Percentiles rank a stretch among this genome's conserved stretches.
These are phyloP conservation scores for Persicaria tinctoria DNA, from an alignment of 148 eudicot genomes.

Conservation along the genomic window DNA sequence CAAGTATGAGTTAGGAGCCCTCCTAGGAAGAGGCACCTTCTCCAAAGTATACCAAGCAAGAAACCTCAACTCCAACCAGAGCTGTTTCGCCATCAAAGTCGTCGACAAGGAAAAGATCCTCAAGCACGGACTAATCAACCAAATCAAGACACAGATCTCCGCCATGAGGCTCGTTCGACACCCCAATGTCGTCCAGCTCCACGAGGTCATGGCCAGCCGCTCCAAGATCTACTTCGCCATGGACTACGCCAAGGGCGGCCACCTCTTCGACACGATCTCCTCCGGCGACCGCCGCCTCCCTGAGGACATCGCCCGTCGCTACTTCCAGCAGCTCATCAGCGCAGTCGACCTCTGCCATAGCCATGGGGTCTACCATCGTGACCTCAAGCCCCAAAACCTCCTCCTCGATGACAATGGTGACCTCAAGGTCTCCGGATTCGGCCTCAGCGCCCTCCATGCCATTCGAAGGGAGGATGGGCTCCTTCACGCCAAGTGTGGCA, in stretches of 20 bases:
- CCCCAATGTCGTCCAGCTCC: slow-evolving; percentile 49
- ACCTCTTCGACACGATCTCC: slow-evolving; percentile 56
- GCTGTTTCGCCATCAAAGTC: slow-evolving; percentile 47
- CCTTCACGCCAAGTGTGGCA: slow-evolving; percentile 76
- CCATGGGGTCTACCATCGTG: slow-evolving; percentile 77
- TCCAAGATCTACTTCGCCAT: slow-evolving; percentile 70
- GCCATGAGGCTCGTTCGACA: slow-evolving; percentile 65
- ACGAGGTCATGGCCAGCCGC: slow-evolving; percentile 82
- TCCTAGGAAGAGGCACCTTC: slow-evolving; percentile 71
- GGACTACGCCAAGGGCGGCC: slow-evolving; percentile 78
- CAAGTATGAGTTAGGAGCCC: slow-evolving; percentile 53
- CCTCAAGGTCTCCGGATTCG: slow-evolving; percentile 67
- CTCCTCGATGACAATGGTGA: slow-evolving; percentile 52
- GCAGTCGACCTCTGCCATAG: slow-evolving; percentile 86
- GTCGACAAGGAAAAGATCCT: slow-evolving; percentile 59
- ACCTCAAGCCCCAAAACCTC: slow-evolving; percentile 72
- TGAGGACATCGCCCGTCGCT: slow-evolving; percentile 49
- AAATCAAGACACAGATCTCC: slow-evolving; percentile 70
- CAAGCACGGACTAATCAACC: slow-evolving; percentile 51
- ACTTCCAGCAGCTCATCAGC: slow-evolving; percentile 63
- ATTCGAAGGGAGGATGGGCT: slow-evolving; percentile 57
- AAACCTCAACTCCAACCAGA: slow-evolving; percentile 31
- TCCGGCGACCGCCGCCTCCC: slow-evolving; percentile 39
- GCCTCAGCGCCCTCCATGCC: slow-evolving; percentile 57
- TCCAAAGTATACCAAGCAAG: slow-evolving; percentile 65